A percentile compares a stretch with the other conserved stretches of the same genome.
These are phyloP conservation scores for Cyberlindnera mycetangii DNA, from an alignment of 805 yeast genomes.

Conservation along the genomic window DNA sequence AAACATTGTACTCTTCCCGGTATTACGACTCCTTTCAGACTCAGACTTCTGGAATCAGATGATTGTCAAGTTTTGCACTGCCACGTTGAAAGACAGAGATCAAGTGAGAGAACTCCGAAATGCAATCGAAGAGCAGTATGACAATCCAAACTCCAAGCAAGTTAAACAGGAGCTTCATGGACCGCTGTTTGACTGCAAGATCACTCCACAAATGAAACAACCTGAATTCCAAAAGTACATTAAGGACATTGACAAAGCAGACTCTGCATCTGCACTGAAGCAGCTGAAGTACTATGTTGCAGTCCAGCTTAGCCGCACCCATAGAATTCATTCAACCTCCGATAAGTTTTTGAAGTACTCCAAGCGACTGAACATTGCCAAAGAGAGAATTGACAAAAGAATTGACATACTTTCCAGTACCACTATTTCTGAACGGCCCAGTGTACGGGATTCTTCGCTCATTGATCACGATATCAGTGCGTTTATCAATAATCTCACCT, in stretches of 20 bases:
- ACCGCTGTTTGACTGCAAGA: slow-evolving; percentile 29
- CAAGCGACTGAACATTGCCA: slow-evolving; percentile 32
- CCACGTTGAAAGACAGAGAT: slow-evolving; percentile 64
- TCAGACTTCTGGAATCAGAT: slow-evolving; percentile 75
- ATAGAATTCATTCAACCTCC: slow-evolving; percentile 30
- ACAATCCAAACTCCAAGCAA: slow-evolving; percentile 11
- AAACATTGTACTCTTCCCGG: slow-evolving; percentile 52
- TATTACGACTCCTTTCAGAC: slow-evolving; percentile 51
- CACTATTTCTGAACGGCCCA: not conserved
- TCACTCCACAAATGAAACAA: slow-evolving; percentile 39
- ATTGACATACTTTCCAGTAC: slow-evolving; percentile 25
- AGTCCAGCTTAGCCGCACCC: slow-evolving; percentile 43
- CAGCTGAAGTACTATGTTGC: slow-evolving; percentile 46
- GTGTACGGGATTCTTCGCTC: slow-evolving; percentile 7
- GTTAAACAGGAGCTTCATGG: slow-evolving; percentile 16
- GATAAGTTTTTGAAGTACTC: slow-evolving; percentile 28
- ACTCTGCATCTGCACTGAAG: slow-evolving; percentile 41
- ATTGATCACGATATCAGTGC: slow-evolving; percentile 21
- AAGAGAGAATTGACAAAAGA: slow-evolving; percentile 28
- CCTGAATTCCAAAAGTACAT: slow-evolving; percentile 40
- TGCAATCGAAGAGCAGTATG: slow-evolving; percentile 65
- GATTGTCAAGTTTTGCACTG: slow-evolving; percentile 57
- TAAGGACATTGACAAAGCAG: slow-evolving; percentile 31
- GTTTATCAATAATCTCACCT: slow-evolving; percentile 29
- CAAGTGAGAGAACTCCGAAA: slow-evolving; percentile 72